These are phyloP conservation scores for Basidiobolus meristosporus DNA, from an alignment of 371 early-diverging fungal species.

Conservation along the genomic window DNA sequence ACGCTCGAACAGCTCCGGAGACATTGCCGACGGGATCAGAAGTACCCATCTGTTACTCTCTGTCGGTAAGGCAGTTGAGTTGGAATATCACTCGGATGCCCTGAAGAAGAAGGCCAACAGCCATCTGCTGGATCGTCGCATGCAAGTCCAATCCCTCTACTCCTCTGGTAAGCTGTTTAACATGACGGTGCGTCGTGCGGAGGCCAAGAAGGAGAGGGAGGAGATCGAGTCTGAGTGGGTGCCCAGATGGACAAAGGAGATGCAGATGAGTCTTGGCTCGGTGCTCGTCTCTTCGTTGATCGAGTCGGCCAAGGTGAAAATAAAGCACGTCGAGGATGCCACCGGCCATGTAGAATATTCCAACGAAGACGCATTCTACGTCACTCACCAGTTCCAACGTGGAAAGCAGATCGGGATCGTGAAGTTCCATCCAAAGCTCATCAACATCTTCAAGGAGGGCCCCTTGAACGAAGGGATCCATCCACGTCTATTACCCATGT, in stretches of 20 bases:
- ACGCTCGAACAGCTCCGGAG: constrained; percentile 34
- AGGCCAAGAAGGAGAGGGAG: constrained; percentile 27
- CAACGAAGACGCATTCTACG: constrained; percentile 77
- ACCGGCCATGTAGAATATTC: no score
- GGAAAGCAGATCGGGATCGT: constrained; percentile 63
- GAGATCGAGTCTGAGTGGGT: constrained; percentile 27
- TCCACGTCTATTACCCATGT: constrained; percentile 82
- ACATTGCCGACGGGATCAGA: constrained; percentile 37
- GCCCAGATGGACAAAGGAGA: constrained; percentile 46
- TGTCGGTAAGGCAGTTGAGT: constrained; percentile 65
- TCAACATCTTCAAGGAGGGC: constrained; percentile 43
- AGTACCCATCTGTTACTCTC: constrained; percentile 34
- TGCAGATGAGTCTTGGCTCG: constrained; percentile 45
- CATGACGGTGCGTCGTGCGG: constrained; percentile 49
- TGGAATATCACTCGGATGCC: constrained; percentile 64
- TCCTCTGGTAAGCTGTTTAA: constrained; percentile 57
- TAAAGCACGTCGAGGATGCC: no score
- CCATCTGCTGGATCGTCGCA: constrained; percentile 13
- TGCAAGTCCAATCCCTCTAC: constrained; percentile 31
- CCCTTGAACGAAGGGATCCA: constrained; percentile 38
- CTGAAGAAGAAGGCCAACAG: constrained; percentile 41
- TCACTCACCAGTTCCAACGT: constrained; percentile 34
- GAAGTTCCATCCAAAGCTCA: constrained; percentile 39
- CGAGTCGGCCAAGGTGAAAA: constrained; percentile 49
- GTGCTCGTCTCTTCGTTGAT: constrained; percentile 50